phyloP scores from a whole-genome alignment of 176 grass and related monocot species.

The Melocanna baccifera region DNA sequence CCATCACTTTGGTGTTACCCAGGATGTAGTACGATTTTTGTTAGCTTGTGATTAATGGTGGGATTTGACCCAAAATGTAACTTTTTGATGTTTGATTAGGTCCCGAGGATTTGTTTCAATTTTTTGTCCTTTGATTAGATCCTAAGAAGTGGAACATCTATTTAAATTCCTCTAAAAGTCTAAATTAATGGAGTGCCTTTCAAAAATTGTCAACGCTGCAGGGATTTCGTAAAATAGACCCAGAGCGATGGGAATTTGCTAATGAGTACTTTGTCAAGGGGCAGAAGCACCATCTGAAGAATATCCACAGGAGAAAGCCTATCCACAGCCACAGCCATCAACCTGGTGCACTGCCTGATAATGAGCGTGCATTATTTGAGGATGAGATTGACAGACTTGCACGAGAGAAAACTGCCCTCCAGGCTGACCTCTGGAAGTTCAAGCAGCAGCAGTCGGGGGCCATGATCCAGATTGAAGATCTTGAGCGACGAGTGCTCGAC shows the following conservation, averaged over 20 bases:
- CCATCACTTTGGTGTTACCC: background rate
- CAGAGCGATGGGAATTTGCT: slow-evolving; percentile 92
- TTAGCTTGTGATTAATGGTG: background rate
- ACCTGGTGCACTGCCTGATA: slow-evolving; percentile 45
- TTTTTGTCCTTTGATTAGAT: slow-evolving; percentile 16
- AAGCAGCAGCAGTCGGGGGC: slow-evolving; percentile 67
- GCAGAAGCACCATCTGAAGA: slow-evolving; percentile 85
- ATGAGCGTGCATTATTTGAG: slow-evolving; percentile 68
- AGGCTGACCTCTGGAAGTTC: slow-evolving; percentile 63
- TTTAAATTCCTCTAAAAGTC: background rate
- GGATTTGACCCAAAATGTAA: background rate
- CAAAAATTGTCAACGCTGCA: slow-evolving; percentile 34
- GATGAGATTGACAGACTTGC: slow-evolving; percentile 88
- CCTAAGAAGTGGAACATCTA: background rate
- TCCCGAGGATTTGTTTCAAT: background rate
- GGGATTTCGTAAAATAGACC: slow-evolving; percentile 93
- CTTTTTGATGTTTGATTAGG: background rate
- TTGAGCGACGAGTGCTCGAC: slow-evolving; percentile 57
- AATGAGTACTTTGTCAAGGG: slow-evolving; percentile 88
- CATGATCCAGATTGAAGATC: slow-evolving; percentile 65
- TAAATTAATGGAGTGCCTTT: background rate
- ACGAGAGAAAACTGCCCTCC: slow-evolving; percentile 56
- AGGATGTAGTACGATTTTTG: background rate
- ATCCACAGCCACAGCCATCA: slow-evolving; percentile 90
- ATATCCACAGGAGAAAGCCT: slow-evolving; percentile 83